Evolutionary conservation across 345 rosid genomes (phyloP).

Genomic region (Syzygium aromaticum): DNA sequence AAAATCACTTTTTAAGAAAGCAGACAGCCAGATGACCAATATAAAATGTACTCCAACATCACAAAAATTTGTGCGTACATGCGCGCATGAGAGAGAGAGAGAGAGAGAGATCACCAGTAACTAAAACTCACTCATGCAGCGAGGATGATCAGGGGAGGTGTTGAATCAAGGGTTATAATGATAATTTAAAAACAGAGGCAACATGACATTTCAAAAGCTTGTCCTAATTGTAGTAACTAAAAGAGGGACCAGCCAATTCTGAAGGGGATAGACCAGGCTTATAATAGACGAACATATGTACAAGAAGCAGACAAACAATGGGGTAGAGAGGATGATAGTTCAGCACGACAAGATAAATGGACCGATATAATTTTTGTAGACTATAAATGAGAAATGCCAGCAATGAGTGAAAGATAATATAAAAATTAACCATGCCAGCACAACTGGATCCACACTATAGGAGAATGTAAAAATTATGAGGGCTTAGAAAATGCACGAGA

Average conservation of each 20-base stretch:
- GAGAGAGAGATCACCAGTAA: not conserved
- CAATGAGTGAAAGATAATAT: not conserved
- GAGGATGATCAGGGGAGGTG: not conserved
- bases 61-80: not conserved
- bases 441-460: not conserved
- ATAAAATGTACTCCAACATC: not conserved
- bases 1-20: not conserved
- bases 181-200: not conserved
- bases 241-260: not conserved
- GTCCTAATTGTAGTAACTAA: not conserved
- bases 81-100: fast-evolving
- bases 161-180: too few relatives aligned
- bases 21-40: not conserved
- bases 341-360: not conserved
- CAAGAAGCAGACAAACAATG: not conserved
- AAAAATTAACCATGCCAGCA: not conserved
- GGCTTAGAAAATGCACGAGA: not conserved
- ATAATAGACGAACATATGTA: not conserved
- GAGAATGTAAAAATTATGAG: not conserved
- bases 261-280: not conserved
- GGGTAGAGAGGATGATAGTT: not conserved
- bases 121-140: not conserved
- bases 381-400: not conserved
- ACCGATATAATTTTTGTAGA: not conserved
- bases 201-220: not conserved